Evolutionary conservation across 371 early-diverging fungal species (phyloP).

Genomic region (Mortierella sp.): DNA sequence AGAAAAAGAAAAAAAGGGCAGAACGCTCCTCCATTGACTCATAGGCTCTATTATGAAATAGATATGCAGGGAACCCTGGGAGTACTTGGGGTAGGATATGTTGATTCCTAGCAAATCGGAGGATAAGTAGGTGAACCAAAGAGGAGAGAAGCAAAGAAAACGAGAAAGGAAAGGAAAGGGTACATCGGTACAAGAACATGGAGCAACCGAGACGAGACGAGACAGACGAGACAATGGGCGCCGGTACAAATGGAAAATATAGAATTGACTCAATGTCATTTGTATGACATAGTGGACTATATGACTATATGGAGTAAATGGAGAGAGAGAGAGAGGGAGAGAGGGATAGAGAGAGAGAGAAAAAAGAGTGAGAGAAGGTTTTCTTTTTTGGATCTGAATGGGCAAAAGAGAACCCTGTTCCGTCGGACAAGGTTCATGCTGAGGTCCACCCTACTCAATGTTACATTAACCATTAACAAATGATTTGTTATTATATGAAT

Average conservation of each 20-base stretch:
- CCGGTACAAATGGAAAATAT: too few species aligned
- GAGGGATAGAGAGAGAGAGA: too few species aligned
- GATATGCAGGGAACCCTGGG: neutral
- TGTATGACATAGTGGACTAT: too few species aligned
- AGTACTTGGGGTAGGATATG: neutral
- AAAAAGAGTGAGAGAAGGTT: too few species aligned
- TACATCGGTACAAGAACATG: neutral
- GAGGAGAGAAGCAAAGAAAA: neutral
- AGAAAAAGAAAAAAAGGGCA: constrained; percentile 2
- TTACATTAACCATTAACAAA: neutral
- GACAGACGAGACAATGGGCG: neutral
- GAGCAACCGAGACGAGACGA: too few species aligned
- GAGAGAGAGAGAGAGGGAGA: too few species aligned
- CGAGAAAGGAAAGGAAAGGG: neutral
- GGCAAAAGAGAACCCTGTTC: constrained; percentile 4
- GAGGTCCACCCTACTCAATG: neutral
- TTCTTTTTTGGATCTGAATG: too few species aligned
- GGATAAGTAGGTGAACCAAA: neutral
- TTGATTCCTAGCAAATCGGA: constrained; percentile 3
- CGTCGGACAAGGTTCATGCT: neutral
- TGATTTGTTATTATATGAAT: too few species aligned
- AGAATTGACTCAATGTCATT: too few species aligned
- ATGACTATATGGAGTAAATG: too few species aligned
- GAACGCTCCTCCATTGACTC: neutral
- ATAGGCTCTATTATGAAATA: neutral